A percentile compares a stretch with the other conserved stretches of the same genome.
Conservation (phyloP, 768 basidiomycete species). For the Galerina sulciceps region DNA sequence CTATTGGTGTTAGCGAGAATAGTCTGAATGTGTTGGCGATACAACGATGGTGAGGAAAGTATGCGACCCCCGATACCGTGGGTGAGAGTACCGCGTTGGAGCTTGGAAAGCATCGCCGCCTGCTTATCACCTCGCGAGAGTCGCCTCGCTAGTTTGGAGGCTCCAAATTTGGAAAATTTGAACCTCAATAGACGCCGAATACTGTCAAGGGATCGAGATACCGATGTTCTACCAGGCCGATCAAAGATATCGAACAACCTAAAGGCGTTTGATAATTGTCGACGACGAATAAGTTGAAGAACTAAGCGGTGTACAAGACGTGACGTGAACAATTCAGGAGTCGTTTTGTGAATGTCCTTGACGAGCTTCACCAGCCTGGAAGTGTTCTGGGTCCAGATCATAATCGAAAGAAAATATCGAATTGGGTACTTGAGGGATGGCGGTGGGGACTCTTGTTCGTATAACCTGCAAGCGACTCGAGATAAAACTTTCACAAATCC, state of each 20-base stretch:
- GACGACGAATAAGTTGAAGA: conserved; percentile 41
- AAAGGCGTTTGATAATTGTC: conserved; percentile 40
- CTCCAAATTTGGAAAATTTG: conserved; percentile 33
- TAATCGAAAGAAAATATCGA: conserved; percentile 45
- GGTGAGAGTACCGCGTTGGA: conserved; percentile 26
- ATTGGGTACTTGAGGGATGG: conserved; percentile 44
- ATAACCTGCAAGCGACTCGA: conserved; percentile 39
- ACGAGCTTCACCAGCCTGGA: conserved; percentile 41
- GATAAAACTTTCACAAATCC: conserved; percentile 35
- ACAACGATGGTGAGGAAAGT: conserved; percentile 15
- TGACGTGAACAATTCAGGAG: conserved; percentile 43
- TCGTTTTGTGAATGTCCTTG: conserved; percentile 36
- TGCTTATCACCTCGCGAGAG: conserved; percentile 7
- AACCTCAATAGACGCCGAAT: conserved; percentile 36
- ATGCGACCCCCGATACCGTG: conserved; percentile 29
- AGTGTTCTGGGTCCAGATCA: conserved; percentile 42
- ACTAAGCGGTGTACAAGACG: conserved; percentile 43
- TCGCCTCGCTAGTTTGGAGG: conserved; percentile 29
- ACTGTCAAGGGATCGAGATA: conserved; percentile 23
- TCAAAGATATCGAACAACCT: conserved; percentile 29
- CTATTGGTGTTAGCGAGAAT: conserved; percentile 27
- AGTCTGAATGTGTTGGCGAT: conserved; percentile 24
- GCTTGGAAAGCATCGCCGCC: not conserved
- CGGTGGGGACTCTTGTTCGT: conserved; percentile 34
- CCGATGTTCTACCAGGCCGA: conserved; percentile 7